Evolutionary conservation across 768 basidiomycete species (phyloP).

Genomic region (Xerocomus spinulosus): DNA sequence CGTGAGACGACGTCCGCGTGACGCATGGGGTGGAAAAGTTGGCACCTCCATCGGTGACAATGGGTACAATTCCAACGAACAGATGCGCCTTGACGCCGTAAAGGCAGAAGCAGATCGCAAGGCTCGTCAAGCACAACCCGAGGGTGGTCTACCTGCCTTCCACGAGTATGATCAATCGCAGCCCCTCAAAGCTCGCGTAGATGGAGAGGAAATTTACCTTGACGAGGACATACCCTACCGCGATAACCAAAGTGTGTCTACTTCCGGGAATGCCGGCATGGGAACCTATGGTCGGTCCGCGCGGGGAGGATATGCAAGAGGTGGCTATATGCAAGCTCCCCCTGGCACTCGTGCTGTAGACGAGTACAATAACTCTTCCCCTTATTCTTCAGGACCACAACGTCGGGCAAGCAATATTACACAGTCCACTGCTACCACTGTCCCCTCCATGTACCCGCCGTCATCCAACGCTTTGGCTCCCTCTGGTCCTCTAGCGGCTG

Average conservation of each 20-base stretch:
- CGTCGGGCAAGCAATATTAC: constrained; percentile 38
- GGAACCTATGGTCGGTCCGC: constrained; percentile 32
- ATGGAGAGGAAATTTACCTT: constrained; percentile 52
- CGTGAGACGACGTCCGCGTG: constrained; percentile 50
- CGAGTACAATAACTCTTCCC: constrained; percentile 57
- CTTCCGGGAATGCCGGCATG: constrained; percentile 18
- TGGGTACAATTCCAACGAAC: constrained; percentile 46
- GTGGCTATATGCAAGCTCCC: constrained; percentile 63
- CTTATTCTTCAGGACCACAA: constrained; percentile 43
- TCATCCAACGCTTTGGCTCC: constrained; percentile 25
- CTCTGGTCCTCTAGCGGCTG: constrained; percentile 5
- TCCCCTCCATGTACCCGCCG: constrained; percentile 36
- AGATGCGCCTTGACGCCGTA: constrained; percentile 76
- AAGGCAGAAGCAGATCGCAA: constrained; percentile 86
- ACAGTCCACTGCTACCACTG: constrained; percentile 38
- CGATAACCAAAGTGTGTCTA: constrained; percentile 27
- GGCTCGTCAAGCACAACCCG: constrained; percentile 53
- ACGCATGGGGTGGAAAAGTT: constrained; percentile 37
- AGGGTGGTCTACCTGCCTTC: constrained; percentile 73
- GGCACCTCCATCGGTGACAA: constrained; percentile 24
- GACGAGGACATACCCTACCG: constrained; percentile 44
- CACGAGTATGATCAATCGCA: constrained; percentile 56
- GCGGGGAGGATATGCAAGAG: constrained; percentile 36
- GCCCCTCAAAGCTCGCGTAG: constrained; percentile 59
- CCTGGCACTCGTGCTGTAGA: constrained; percentile 68